Conservation (phyloP, 2,329 filamentous ascomycete genomes). For the Clonostachys rhizophaga region DNA sequence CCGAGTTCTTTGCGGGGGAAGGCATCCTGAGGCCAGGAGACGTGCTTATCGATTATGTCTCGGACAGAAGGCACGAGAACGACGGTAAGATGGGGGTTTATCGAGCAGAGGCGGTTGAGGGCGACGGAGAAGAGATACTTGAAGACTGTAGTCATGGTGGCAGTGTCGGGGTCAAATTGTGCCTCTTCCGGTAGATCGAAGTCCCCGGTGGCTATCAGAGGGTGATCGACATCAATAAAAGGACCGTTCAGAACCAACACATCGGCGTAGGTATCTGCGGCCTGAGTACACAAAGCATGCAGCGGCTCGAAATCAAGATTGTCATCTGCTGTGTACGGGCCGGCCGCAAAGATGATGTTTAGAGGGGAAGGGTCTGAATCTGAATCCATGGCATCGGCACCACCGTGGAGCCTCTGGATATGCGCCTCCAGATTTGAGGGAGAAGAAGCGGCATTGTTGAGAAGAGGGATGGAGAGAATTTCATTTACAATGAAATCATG, state of each 20-base stretch:
- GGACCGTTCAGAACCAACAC: conserved; percentile 77
- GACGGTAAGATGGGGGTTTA: conserved; percentile 74
- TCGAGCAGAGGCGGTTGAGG: conserved; percentile 63
- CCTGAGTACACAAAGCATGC: conserved; percentile 73
- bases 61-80: conserved; percentile 80
- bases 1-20: conserved; percentile 69
- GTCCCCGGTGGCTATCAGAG: conserved; percentile 75
- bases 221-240: conserved; percentile 89
- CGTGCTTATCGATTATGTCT: conserved; percentile 76
- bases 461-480: conserved; percentile 67
- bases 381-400: conserved; percentile 57
- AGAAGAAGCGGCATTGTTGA: conserved; percentile 69
- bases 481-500: conserved; percentile 77
- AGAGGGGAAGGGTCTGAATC: conserved; percentile 56
- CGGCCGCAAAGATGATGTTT: conserved; percentile 72
- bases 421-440: conserved; percentile 61
- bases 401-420: conserved; percentile 63
- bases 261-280: conserved; percentile 71
- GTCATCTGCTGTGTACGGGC: conserved; percentile 89
- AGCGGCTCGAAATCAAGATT: conserved; percentile 89
- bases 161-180: conserved; percentile 67
- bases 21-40: conserved; percentile 70
- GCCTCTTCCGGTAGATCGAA: conserved; percentile 69
- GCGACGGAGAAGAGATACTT: conserved; percentile 71
- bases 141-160: conserved; percentile 80